These are phyloP conservation scores for Cystobasidium ongulense DNA, from an alignment of 768 basidiomycete genomes.

Conservation along the genomic window DNA sequence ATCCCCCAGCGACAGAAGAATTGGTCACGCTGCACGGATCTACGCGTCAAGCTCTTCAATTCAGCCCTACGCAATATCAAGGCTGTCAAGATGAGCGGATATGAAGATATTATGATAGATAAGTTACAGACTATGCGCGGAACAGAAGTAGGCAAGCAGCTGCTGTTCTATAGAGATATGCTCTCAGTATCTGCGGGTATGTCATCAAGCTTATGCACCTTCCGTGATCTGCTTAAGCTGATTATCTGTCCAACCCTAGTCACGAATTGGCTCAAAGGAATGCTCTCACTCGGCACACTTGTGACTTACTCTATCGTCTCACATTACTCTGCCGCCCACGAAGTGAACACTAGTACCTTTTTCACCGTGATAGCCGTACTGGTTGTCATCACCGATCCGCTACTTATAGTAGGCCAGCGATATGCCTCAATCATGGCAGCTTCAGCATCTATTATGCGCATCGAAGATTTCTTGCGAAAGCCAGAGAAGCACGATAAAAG, in stretches of 20 bases:
- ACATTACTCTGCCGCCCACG: not conserved
- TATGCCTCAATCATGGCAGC: constrained; percentile 21
- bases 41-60: constrained; percentile 21
- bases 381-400: constrained; percentile 16
- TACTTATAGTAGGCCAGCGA: constrained; percentile 30
- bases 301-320: constrained; percentile 31
- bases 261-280: constrained; percentile 26
- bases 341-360: constrained; percentile 2
- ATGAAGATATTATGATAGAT: constrained; percentile 11
- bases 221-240: not conserved
- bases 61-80: constrained; percentile 30
- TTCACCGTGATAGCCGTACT: constrained; percentile 30
- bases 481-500: constrained; percentile 13
- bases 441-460: constrained; percentile 3
- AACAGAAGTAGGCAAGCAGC: constrained; percentile 15
- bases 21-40: constrained; percentile 23
- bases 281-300: constrained; percentile 19
- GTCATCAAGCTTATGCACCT: not conserved
- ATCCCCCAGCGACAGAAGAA: constrained; percentile 1
- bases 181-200: not conserved
- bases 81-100: constrained; percentile 31
- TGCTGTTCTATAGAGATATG: not conserved
- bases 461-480: constrained; percentile 18
- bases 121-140: constrained; percentile 12
- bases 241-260: not conserved